Base-by-base conservation (phyloP, 192 early-diverging fungal species). In the Coemansia sp. region DNA sequence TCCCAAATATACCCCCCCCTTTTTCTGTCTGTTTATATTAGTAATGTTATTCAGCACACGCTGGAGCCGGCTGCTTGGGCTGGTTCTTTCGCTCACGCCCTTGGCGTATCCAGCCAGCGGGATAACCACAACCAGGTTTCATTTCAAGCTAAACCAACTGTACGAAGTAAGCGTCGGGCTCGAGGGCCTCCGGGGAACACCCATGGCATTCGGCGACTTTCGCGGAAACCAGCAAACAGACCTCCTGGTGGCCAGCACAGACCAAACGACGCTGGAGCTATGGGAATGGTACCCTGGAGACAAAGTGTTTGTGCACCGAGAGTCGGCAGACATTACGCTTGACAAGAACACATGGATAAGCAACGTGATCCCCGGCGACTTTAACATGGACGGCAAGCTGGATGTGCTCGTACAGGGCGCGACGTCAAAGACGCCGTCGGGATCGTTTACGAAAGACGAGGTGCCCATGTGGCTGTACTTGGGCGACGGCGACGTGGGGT, bases 151-250 rank as follows among this genome's bases (percentile, higher is more conserved):
- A 13, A 85, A 85, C 59, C 81, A 84, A 69, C 82, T 89, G 4
- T 88, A 89, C 71, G 79, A 83, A 43, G 83, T 89, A 2, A 75
- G 76, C 49, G 78, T 90, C 33, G 88, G 87, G 25, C 76, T 95
- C 1, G 80, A 84, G 36, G 71, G 81, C 20, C 66, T 93, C 38
- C 79, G 86, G 32, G 92, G 91, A 22, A 87, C 88, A 9, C 87
- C 93, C 10, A 87, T 87, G 32, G 94, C 92, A 3, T 93, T 93
- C 83, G 93, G 86, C 7, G 94, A 95, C 74, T 91, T 93, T 33
- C 90, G 92, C 76, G 85, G 85, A 14, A 92, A 92, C 73, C 92
- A 92, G 72, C 87, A 79, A 81, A 91, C 90, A 3, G 95, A 97
- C 70, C 59, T 97, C n/a, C 88, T 97, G 65, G 73, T 89, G 0